These are phyloP conservation scores for thale cress (Arabidopsis thaliana) DNA, from an alignment of 345 rosid genomes.

Conservation along the genomic window DNA sequence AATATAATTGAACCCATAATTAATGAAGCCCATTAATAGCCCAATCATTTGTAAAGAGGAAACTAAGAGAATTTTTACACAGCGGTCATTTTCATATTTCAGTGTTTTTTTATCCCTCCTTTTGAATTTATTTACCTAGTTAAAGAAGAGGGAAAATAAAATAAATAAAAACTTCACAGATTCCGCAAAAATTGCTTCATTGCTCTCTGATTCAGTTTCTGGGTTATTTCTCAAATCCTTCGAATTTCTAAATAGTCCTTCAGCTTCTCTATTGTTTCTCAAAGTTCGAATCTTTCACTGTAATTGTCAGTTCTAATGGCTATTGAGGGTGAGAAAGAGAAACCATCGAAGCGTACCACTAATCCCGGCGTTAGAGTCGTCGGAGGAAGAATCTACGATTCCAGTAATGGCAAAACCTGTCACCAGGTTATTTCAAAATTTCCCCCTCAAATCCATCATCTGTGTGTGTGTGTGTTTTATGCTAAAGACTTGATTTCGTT, in stretches of 20 bases:
- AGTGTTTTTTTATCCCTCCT: too few species aligned
- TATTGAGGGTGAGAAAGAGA: neutral
- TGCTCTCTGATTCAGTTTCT: neutral
- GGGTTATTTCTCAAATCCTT: neutral
- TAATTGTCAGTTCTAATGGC: neutral
- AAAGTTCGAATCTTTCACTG: neutral
- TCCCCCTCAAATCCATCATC: too few species aligned
- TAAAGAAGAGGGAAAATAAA: neutral
- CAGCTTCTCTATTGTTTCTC: neutral
- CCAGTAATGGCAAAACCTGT: constrained; percentile 70
- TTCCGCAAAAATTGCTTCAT: neutral
- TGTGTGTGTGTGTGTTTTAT: neutral
- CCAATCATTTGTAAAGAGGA: too few species aligned
- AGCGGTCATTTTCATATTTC: too few species aligned
- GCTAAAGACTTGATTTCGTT: neutral
- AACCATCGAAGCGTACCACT: neutral
- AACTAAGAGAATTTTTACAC: too few species aligned
- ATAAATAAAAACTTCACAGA: too few species aligned
- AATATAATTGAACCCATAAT: too few species aligned
- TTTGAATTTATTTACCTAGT: too few species aligned
- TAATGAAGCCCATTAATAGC: too few species aligned
- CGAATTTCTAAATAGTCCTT: neutral
- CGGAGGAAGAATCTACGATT: constrained; percentile 59
- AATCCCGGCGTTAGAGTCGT: constrained; percentile 47
- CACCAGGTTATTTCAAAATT: constrained; percentile 55